Evolutionary conservation across 2,329 filamentous ascomycete species (phyloP), one percentile per base, ranked within the genome.

Genomic region (Incumbomyces lentus): DNA sequence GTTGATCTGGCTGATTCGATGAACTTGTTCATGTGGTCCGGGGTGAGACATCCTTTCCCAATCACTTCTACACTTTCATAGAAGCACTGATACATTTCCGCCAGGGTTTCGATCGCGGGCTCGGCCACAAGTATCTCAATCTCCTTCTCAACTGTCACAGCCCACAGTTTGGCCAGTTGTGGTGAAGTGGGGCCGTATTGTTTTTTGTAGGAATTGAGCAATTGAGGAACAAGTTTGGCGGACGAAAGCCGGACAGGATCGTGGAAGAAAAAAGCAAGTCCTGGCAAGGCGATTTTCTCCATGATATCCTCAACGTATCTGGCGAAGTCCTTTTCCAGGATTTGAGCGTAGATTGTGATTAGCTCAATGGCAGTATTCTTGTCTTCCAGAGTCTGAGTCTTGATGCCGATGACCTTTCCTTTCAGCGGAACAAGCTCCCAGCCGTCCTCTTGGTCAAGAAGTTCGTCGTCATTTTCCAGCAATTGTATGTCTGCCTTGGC

Each of bases 331-430:
- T 76, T 87, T 63, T 95, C 87, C n/a, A 98, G 76, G 19, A 95
- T 89, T 63, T 95, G 88, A 1, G 92, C 90, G 61, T 98, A 98
- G 52, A 98, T 90, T 39, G 94, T 89, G 50, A 98, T 84, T 44
- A 98, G 79, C 68, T 98, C 92, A 54, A 98, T 96, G n/a, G 92
- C 92, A 78, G 95, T 95, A 66, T 96, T 89, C 73, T 98, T 98
- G 68, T 98, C 92, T 59, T 98, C 92, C 65, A 98, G 82, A 8
- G 85, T 86, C 64, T 87, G 95, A 6, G 92, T 98, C 70, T 89
- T 88, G 69, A 98, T 98, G 54, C 92, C 92, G 60, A 98, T 95
- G 66, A 95, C 86, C 72, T 96, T 96, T 55, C 92, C 92, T 68
- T 95, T 95, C 47, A 98, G 76, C 7, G 92, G 92, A 13, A 98